These are phyloP conservation scores for Ogataea dorogensis DNA, from an alignment of 805 yeast genomes.

Conservation along the genomic window DNA sequence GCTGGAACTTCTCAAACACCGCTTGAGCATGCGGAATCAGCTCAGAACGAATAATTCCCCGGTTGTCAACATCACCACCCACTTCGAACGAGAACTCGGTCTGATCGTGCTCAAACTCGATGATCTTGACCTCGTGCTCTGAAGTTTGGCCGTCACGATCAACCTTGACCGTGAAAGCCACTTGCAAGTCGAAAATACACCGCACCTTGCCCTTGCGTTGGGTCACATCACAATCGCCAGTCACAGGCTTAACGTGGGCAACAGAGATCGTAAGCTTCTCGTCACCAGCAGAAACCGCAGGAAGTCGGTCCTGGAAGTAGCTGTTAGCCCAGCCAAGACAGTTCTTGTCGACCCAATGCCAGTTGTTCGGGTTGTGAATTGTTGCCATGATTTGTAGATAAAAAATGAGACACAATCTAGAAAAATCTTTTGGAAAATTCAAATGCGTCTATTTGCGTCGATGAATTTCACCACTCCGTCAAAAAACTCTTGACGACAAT, in stretches of 20 bases:
- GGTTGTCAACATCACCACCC: conserved; percentile 38
- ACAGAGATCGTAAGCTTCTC: conserved; percentile 38
- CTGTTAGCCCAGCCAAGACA: conserved; percentile 87
- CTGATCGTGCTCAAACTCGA: conserved; percentile 78
- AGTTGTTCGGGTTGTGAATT: conserved; percentile 93
- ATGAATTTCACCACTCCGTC: conserved; percentile 32
- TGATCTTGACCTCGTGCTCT: conserved; percentile 47
- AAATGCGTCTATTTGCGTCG: conserved; percentile 4
- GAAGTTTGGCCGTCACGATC: conserved; percentile 33
- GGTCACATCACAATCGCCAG: conserved; percentile 80
- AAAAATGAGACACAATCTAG: conserved; percentile 14
- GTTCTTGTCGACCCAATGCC: conserved; percentile 99
- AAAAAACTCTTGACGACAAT: conserved; percentile 36
- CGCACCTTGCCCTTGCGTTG: conserved; percentile 81
- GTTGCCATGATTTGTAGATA: conserved; percentile 53
- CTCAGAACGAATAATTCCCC: conserved; percentile 39
- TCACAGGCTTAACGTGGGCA: conserved; percentile 39
- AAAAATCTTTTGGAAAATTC: conserved; percentile 19
- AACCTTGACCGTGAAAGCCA: conserved; percentile 47
- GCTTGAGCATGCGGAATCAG: conserved; percentile 49
- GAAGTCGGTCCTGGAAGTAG: conserved; percentile 64
- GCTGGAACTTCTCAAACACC: conserved; percentile 57
- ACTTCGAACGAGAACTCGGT: conserved; percentile 56
- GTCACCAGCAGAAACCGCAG: conserved; percentile 41
- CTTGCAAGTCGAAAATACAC: conserved; percentile 67